Evolutionary conservation across 1,284 basidiomycete genomes (phyloP), one percentile per base, ranked within the genome.

Genomic region (Ceratobasidium sp.): DNA sequence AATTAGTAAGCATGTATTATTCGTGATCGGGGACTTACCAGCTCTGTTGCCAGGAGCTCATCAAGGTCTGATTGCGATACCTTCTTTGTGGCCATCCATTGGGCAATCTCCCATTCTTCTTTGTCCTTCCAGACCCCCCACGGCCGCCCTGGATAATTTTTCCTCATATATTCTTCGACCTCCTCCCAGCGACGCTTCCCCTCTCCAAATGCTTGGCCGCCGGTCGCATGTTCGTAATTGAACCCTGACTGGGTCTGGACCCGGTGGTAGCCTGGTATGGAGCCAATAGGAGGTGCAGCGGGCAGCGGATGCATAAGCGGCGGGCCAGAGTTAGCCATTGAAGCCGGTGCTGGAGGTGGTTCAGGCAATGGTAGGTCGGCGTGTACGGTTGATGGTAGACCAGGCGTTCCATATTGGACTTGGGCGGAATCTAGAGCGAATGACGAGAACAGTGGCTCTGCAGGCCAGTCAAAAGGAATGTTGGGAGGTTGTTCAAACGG

Each of bases 11-110:
- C 42, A 7, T 6, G 42, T 46, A 67, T 67, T 7, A 26, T 26
- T 4, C n/a, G 33, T 23, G 64, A 67, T 23, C 18, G 42, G 33
- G 13, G 42, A 67, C 64, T 67, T 67, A 67, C 64, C 15, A 33
- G 64, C 12, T 42, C 40, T 5, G 64, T 67, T 42, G 28, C 40
- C 18, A 67, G 64, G 3, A 67, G 42, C 20, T 67, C 42, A 42
- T 67, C 42, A 28, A 67, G 40, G 42, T 46, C 42, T 3, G 42
- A 42, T 28, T 67, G 64, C 28, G 64, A 67, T 3, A 67, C 64
- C 64, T 67, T 49, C 64, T 42, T 67, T 23, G 42, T 67, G 9
- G 64, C 64, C 33, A 67, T 44, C 64, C 64, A 67, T 67, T 67
- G 28, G n/a, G 42, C 64, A 9, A 42, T 46, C 40, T 49, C 64